These are phyloP conservation scores for Pyricularia grisea DNA, from an alignment of 2,329 filamentous ascomycete species.

Conservation along the genomic window DNA sequence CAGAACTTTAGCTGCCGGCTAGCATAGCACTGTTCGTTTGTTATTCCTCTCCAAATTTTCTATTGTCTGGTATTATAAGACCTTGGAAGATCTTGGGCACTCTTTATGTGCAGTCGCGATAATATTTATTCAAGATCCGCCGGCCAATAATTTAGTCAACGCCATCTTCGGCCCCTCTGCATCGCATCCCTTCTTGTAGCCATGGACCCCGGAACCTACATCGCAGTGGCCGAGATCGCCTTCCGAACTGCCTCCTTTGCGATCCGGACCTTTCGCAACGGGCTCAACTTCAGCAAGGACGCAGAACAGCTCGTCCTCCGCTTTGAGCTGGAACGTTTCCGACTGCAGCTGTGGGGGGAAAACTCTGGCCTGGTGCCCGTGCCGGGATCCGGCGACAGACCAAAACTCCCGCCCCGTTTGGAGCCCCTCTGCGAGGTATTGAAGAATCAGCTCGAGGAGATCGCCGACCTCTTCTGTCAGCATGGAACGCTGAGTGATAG, in stretches of 20 bases:
- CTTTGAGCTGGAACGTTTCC: slow-evolving; percentile 10
- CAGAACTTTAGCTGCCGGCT: background rate
- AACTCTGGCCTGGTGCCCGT: slow-evolving; percentile 6
- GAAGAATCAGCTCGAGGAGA: slow-evolving; percentile 8
- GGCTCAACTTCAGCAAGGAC: slow-evolving; percentile 7
- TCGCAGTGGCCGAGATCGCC: slow-evolving; percentile 5
- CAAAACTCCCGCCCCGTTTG: slow-evolving; percentile 3
- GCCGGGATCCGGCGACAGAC: slow-evolving; percentile 1
- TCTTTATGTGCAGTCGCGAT: background rate
- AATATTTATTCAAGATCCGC: background rate
- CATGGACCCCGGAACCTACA: slow-evolving; percentile 9
- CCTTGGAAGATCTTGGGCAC: background rate
- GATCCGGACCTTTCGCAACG: slow-evolving; percentile 9
- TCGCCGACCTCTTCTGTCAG: slow-evolving; percentile 6
- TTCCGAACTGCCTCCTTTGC: slow-evolving; percentile 7
- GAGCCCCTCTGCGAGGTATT: slow-evolving; percentile 6
- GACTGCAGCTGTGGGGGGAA: slow-evolving; percentile 10
- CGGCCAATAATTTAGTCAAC: background rate
- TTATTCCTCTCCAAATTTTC: background rate
- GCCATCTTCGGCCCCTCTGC: background rate
- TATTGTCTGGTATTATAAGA: background rate
- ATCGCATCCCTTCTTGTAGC: background rate
- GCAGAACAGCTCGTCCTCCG: slow-evolving; percentile 9
- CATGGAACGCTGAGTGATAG: slow-evolving; percentile 5
- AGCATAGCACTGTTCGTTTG: background rate